phyloP scores from a whole-genome alignment of 768 basidiomycete species.

The Leccinum longicurvipes region DNA sequence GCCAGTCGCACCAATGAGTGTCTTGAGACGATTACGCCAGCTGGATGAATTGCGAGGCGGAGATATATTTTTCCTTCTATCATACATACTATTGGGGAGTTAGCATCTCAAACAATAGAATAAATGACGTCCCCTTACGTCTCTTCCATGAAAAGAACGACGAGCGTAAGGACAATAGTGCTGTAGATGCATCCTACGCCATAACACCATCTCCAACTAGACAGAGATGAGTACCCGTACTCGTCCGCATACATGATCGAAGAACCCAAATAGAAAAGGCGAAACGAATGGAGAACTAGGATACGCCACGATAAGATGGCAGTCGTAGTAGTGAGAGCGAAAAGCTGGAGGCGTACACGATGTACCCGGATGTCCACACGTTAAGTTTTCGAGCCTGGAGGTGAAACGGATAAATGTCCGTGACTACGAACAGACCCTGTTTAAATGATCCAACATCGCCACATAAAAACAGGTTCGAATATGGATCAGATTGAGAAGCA shows the following conservation, averaged over 20 bases:
- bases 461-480: not conserved
- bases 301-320: conserved; percentile 20
- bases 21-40: conserved; percentile 41
- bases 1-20: conserved; percentile 49
- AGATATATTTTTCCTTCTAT: conserved; percentile 39
- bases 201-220: conserved; percentile 49
- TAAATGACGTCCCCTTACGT: conserved; percentile 34
- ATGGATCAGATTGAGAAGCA: not conserved
- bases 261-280: conserved; percentile 26
- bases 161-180: conserved; percentile 41
- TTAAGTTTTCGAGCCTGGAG: conserved; percentile 50
- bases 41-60: conserved; percentile 26
- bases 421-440: conserved; percentile 44
- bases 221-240: not conserved
- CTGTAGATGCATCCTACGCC: conserved; percentile 51
- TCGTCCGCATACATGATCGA: not conserved
- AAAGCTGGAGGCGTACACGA: conserved; percentile 44
- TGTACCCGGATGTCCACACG: conserved; percentile 52
- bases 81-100: conserved; percentile 39
- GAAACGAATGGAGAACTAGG: conserved; percentile 30
- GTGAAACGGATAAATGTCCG: conserved; percentile 53
- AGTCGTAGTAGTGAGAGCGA: conserved; percentile 29
- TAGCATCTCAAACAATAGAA: not conserved
- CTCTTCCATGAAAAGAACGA: conserved; percentile 47
- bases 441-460: not conserved